Base-by-base conservation (phyloP, 169 alveolate species). In the Eimeria necatrix region DNA sequence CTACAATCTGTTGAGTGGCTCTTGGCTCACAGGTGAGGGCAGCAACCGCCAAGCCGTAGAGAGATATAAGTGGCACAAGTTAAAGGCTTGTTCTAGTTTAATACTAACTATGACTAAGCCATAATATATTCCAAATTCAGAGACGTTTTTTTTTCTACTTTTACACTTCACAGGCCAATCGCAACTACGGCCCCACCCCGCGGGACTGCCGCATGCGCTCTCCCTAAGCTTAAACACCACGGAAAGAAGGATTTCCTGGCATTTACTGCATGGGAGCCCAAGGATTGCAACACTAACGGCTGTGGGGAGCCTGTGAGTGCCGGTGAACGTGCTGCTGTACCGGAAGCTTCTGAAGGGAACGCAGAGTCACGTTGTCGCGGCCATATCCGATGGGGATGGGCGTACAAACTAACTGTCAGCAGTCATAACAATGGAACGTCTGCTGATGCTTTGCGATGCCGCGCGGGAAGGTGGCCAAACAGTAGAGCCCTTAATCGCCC, bases 391-490 rank as follows among this genome's bases (percentile, higher is more conserved):
- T 32, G 41, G 41, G 41, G 41, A 32, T 32, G 41, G 41, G 41
- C 41, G 41, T 32, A 32, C 41, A 32, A 32, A 32, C 41, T 0
- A 32, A 32, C 41, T 32, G 41, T 32, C 41, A 32, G 41, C 41
- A 32, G 41, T 32, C 48, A 48, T 68, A 14, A 74, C 56, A 20
- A 80, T 80, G 89, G 20, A 80, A 68, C 89, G 22, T 48, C 70
- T 51, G 32, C n/a, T 18, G 71, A 80, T 80, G 89, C 89, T 84
- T 22, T 60, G 74, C 91, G 91, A 84, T 49, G 91, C 91, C 22
- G 59, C n/a, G 18, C 60, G n/a, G 12, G 53, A 74, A 59, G 74
- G 22, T 22, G 78, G 56, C 76, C 51, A n/a, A 10, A 53, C 91
- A 22, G 32, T 59, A 3, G 61, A 24, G 60, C 53, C 94, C 4